Evolutionary conservation across 495 filamentous ascomycete genomes (phyloP).

Genomic region (Podospora pseudopauciseta): DNA sequence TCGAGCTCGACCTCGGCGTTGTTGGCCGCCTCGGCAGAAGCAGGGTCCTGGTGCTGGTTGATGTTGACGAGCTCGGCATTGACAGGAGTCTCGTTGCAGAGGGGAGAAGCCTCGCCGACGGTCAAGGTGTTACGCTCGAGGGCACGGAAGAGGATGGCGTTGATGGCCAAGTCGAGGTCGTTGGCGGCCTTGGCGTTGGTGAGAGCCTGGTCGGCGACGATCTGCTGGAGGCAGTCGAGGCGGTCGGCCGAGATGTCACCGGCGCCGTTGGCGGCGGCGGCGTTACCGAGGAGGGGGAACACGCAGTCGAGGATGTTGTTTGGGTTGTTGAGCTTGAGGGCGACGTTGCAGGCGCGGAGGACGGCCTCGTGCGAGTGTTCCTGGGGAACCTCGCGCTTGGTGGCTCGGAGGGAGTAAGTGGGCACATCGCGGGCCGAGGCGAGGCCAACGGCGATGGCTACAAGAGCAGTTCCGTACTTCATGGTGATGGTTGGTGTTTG

Average conservation of each 20-base stretch:
- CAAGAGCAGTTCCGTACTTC: constrained; percentile 42
- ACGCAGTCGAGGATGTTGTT: constrained; percentile 55
- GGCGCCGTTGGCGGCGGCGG: constrained; percentile 54
- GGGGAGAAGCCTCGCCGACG: constrained; percentile 52
- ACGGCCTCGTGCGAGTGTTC: constrained; percentile 62
- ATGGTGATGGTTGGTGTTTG: constrained; percentile 42
- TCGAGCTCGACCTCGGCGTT: constrained; percentile 56
- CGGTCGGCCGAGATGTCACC: constrained; percentile 49
- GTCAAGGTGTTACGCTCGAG: constrained; percentile 60
- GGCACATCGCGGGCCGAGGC: constrained; percentile 31
- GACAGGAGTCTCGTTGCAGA: constrained; percentile 57
- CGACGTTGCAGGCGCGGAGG: constrained; percentile 42
- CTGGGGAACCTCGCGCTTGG: constrained; percentile 55
- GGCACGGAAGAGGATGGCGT: constrained; percentile 59
- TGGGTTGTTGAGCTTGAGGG: constrained; percentile 58
- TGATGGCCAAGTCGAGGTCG: constrained; percentile 53
- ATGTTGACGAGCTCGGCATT: constrained; percentile 67
- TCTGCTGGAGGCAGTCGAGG: constrained; percentile 63
- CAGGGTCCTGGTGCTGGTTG: constrained; percentile 63
- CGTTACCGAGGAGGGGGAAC: constrained; percentile 62
- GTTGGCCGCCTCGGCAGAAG: constrained; percentile 46
- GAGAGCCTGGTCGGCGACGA: constrained; percentile 65
- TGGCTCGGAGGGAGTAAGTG: constrained; percentile 34
- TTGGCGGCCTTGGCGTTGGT: constrained; percentile 63
- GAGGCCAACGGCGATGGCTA: constrained; percentile 31